phyloP scores from a whole-genome alignment of 75 land plant genomes.

The Cryptomeria japonica region DNA sequence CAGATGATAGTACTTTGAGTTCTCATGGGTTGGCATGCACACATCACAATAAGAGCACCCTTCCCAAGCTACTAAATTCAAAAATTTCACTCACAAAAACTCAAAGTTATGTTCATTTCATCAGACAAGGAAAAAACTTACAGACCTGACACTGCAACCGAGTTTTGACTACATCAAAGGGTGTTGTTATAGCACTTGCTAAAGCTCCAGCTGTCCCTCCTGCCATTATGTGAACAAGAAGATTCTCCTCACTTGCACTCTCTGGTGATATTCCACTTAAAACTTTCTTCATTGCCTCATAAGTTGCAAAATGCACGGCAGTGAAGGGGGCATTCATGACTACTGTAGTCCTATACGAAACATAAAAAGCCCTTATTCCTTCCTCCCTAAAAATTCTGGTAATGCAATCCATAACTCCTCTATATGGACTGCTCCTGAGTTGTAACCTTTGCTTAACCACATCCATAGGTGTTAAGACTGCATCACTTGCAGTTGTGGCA shows the following conservation, averaged over 20 bases:
- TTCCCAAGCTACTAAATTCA: background rate
- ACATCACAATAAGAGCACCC: background rate
- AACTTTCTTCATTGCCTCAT: conserved; percentile 44
- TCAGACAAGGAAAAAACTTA: background rate
- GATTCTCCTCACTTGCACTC: conserved; percentile 48
- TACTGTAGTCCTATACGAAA: conserved; percentile 35
- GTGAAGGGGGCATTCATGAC: conserved; percentile 51
- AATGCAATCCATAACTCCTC: conserved; percentile 34
- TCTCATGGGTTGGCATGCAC: background rate
- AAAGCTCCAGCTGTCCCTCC: conserved; percentile 85
- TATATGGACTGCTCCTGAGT: conserved; percentile 31
- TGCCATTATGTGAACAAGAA: conserved; percentile 75
- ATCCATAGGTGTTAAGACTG: conserved; percentile 52
- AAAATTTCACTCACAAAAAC: background rate
- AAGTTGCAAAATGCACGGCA: conserved; percentile 44
- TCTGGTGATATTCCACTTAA: conserved; percentile 42
- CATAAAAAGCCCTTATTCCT: conserved; percentile 38
- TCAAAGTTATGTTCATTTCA: background rate
- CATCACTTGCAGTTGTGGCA: conserved; percentile 53
- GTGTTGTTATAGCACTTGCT: conserved; percentile 80
- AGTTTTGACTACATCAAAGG: conserved; percentile 88
- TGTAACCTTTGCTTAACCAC: conserved; percentile 52
- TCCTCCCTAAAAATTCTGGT: conserved; percentile 28
- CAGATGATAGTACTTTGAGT: background rate
- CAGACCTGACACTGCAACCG: conserved; percentile 86